Evolutionary conservation across 2,329 filamentous ascomycete species (phyloP).

Genomic region (Hypomyces rosellus): DNA sequence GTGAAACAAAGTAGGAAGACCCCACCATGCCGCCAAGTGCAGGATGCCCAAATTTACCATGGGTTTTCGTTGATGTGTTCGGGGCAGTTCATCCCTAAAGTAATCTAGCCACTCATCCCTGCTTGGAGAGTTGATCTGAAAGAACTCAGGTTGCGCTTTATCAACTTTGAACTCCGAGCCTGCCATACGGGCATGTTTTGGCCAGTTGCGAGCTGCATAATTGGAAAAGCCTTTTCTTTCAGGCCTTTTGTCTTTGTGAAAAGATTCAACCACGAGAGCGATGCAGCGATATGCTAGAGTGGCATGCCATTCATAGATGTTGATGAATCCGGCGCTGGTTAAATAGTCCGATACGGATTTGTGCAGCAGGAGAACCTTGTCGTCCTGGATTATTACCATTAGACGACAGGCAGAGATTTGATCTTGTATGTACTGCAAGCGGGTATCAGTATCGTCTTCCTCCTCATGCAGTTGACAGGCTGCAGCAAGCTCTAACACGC

Average conservation of each 20-base stretch:
- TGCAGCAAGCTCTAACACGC: constrained; percentile 11
- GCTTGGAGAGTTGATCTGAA: constrained; percentile 2
- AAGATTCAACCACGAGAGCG: neutral
- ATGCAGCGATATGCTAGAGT: neutral
- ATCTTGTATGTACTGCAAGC: constrained; percentile 11
- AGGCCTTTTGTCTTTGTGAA: neutral
- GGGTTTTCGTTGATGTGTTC: too few relatives aligned
- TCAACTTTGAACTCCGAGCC: constrained; percentile 3
- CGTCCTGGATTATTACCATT: constrained; percentile 13
- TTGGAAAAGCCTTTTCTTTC: neutral
- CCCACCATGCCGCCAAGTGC: constrained; percentile 11
- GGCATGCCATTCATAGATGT: neutral
- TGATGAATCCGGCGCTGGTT: neutral
- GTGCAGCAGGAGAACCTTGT: constrained; percentile 13
- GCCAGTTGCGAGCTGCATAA: constrained; percentile 6
- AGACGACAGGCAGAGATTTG: constrained; percentile 13
- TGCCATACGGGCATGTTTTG: constrained; percentile 7
- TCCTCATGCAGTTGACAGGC: constrained; percentile 13
- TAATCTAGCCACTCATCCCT: constrained; percentile 3
- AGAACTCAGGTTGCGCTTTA: constrained; percentile 5
- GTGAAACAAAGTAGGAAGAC: constrained; percentile 6
- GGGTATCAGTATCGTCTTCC: constrained; percentile 5
- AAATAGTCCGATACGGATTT: constrained; percentile 16
- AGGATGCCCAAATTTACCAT: constrained; percentile 4
- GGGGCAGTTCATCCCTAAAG: too few relatives aligned